Conservation (phyloP, 202 grass and related monocot species). For the Musa balbisiana region DNA sequence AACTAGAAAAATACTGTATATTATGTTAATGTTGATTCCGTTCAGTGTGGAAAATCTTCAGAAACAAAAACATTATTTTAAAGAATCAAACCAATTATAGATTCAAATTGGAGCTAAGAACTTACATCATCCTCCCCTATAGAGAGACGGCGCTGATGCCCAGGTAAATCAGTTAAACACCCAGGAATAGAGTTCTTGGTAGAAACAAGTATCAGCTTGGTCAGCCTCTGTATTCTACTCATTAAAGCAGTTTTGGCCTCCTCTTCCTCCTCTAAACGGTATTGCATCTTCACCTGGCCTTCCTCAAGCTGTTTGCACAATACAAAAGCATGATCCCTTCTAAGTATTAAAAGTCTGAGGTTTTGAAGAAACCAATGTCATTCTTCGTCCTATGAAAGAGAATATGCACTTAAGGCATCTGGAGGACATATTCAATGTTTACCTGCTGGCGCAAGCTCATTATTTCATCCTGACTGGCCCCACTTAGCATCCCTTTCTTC, state of each 20-base stretch:
- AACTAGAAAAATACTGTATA: no score
- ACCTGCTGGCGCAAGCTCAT: constrained; percentile 73
- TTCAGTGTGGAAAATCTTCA: neutral
- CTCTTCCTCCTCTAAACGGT: constrained; percentile 95
- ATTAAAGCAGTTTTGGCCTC: constrained; percentile 98
- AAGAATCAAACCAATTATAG: neutral
- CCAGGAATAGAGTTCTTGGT: constrained; percentile 82
- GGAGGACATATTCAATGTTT: neutral
- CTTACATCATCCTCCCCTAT: constrained; percentile 36
- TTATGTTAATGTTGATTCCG: neutral
- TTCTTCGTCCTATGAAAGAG: constrained; percentile 2
- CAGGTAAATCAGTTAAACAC: constrained; percentile 39
- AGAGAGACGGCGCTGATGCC: constrained; percentile 43
- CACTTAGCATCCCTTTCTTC: constrained; percentile 69
- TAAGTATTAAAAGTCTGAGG: neutral
- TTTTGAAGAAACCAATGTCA: neutral
- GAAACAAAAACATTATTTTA: neutral
- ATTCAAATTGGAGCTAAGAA: neutral
- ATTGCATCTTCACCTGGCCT: constrained; percentile 99
- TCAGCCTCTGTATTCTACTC: constrained; percentile 94
- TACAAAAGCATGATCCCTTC: neutral
- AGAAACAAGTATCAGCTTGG: constrained; percentile 98
- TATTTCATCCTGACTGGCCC: constrained; percentile 84
- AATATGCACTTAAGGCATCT: neutral
- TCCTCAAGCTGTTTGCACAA: constrained; percentile 61